Percentiles rank a stretch among this genome's conserved stretches.
These are phyloP conservation scores for Aureobasidium sp. DNA, from an alignment of 2,329 filamentous ascomycete genomes.

Conservation along the genomic window DNA sequence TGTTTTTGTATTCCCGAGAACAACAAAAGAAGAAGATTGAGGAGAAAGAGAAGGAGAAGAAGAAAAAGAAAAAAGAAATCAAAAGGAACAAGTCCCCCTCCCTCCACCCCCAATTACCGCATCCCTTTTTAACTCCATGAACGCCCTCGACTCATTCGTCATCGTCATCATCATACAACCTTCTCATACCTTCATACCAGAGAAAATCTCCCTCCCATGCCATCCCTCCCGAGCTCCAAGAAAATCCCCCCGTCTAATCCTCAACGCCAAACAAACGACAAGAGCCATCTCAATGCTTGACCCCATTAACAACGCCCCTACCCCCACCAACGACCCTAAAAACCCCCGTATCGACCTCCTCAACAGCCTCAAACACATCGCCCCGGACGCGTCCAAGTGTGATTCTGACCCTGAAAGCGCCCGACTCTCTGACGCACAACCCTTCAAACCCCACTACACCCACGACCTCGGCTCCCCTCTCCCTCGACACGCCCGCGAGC, in stretches of 20 bases:
- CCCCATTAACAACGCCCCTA: not conserved
- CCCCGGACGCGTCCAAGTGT: not conserved
- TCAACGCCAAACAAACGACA: not conserved
- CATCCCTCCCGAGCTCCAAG: no score
- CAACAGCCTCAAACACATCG: conserved; percentile 7
- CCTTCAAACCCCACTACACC: not conserved
- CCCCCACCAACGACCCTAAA: not conserved
- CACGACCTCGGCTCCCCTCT: not conserved
- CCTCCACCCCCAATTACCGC: no score
- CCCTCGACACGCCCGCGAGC: not conserved
- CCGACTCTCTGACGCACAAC: not conserved
- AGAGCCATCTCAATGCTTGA: not conserved
- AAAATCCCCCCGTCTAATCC: no score
- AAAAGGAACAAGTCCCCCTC: no score
- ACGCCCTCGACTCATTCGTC: no score
- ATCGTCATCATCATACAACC: no score
- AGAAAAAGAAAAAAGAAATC: not conserved
- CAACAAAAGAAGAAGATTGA: not conserved
- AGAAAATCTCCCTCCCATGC: no score
- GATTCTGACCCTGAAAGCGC: not conserved
- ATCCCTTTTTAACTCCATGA: no score
- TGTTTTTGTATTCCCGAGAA: no score
- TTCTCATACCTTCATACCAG: no score
- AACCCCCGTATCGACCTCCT: not conserved
- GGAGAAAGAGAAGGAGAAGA: not conserved